These are phyloP conservation scores for Xylaria multiplex DNA, from an alignment of 2,329 filamentous ascomycete species.

Conservation along the genomic window DNA sequence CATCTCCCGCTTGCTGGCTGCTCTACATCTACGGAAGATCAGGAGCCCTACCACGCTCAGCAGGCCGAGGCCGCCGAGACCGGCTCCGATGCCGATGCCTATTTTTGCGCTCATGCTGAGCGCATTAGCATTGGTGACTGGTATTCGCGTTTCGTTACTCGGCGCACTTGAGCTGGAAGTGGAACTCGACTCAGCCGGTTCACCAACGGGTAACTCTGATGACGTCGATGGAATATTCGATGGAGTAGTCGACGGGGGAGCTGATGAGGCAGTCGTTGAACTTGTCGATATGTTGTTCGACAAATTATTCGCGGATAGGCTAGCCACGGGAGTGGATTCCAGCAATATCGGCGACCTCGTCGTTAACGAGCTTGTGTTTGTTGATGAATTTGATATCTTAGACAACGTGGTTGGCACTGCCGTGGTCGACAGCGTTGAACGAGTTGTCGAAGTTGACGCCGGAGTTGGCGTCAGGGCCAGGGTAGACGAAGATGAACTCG, in stretches of 20 bases:
- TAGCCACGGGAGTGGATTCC: neutral
- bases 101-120: conserved; percentile 20
- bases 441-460: neutral
- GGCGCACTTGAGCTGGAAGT: neutral
- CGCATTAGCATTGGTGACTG: neutral
- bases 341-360: neutral
- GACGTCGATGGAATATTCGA: neutral
- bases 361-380: neutral
- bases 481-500: neutral
- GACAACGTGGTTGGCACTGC: neutral
- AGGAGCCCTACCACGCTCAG: neutral
- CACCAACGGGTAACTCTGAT: neutral
- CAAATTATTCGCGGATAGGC: neutral
- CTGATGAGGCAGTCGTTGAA: neutral
- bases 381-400: neutral
- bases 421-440: neutral
- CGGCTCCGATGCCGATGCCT: conserved; percentile 21
- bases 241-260: neutral
- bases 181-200: neutral
- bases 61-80: conserved; percentile 1
- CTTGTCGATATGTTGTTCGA: neutral
- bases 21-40: conserved; percentile 16
- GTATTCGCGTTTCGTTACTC: neutral
- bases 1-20: neutral
- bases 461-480: neutral